Conservation (phyloP, 2,329 filamentous ascomycete genomes). For the Cladosporium sp. region DNA sequence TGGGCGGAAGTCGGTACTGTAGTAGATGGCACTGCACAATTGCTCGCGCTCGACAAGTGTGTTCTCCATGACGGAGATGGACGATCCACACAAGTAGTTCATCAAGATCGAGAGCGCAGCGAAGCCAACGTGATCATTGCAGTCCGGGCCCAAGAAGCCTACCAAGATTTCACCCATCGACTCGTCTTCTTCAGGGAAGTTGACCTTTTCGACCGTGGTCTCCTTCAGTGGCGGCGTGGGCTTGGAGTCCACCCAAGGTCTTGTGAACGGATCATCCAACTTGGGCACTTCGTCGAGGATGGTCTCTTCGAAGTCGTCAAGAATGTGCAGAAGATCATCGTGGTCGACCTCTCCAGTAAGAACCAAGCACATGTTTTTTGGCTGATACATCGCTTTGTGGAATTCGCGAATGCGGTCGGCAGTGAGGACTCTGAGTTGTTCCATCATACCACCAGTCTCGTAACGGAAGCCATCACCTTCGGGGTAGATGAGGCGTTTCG, state of each 20-base stretch:
- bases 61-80: conserved; percentile 88
- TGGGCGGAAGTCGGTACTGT: conserved; percentile 73
- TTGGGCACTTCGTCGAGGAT: conserved; percentile 79
- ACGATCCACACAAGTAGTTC: conserved; percentile 86
- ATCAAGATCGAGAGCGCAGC: conserved; percentile 76
- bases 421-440: conserved; percentile 78
- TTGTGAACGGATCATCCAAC: conserved; percentile 68
- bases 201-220: conserved; percentile 71
- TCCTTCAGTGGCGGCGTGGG: conserved; percentile 69
- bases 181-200: conserved; percentile 96
- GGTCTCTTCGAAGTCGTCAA: conserved; percentile 83
- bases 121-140: conserved; percentile 56
- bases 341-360: conserved; percentile 92
- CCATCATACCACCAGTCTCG: conserved; percentile 97
- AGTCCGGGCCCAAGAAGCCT: conserved; percentile 80
- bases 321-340: conserved; percentile 68
- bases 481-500: conserved; percentile 77
- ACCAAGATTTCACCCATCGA: conserved; percentile 84
- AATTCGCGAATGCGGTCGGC: conserved; percentile 90
- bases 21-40: conserved; percentile 79
- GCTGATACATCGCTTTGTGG: conserved; percentile 96
- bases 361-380: conserved; percentile 86
- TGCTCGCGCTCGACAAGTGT: conserved; percentile 89
- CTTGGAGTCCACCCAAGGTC: conserved; percentile 87
- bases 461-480: conserved; percentile 90